Percentiles rank a stretch among this genome's conserved stretches.
These are phyloP conservation scores for Solanum neorickii DNA, from an alignment of 257 asterid species.

Conservation along the genomic window DNA sequence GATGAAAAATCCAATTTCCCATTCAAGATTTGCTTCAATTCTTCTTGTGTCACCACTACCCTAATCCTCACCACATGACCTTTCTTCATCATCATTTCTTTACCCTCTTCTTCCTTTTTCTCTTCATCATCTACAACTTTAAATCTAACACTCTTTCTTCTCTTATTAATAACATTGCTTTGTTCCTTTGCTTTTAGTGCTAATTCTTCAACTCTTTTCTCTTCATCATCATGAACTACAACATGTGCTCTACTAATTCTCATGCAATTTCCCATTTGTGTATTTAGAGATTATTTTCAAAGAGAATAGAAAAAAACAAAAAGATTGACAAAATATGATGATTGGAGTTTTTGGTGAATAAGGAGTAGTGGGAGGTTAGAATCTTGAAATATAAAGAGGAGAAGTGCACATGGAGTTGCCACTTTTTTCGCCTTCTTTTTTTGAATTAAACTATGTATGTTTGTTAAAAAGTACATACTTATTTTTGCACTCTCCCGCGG, in stretches of 20 bases:
- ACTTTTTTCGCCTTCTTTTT: background rate
- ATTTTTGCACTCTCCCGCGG: accelerated
- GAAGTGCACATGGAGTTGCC: background rate
- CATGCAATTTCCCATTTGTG: conserved; percentile 15
- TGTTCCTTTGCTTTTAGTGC: background rate
- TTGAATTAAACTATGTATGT: background rate
- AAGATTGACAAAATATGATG: background rate
- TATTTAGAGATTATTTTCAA: background rate
- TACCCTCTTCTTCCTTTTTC: background rate
- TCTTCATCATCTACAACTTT: background rate
- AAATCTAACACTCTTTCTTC: conserved; percentile 3
- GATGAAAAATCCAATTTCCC: background rate
- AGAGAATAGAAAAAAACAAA: background rate
- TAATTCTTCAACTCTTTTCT: background rate
- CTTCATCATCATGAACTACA: background rate
- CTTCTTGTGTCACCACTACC: conserved; percentile 16
- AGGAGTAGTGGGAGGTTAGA: background rate
- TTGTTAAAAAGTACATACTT: background rate
- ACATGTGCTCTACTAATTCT: background rate
- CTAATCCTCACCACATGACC: conserved; percentile 14
- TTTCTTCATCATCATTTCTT: background rate
- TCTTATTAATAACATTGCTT: background rate
- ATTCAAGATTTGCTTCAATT: conserved; percentile 12
- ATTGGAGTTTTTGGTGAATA: background rate
- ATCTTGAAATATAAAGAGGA: background rate